Percentiles rank a stretch among this genome's conserved stretches.
These are phyloP conservation scores for Halenospora varia DNA, from an alignment of 495 filamentous ascomycete species.

Conservation along the genomic window DNA sequence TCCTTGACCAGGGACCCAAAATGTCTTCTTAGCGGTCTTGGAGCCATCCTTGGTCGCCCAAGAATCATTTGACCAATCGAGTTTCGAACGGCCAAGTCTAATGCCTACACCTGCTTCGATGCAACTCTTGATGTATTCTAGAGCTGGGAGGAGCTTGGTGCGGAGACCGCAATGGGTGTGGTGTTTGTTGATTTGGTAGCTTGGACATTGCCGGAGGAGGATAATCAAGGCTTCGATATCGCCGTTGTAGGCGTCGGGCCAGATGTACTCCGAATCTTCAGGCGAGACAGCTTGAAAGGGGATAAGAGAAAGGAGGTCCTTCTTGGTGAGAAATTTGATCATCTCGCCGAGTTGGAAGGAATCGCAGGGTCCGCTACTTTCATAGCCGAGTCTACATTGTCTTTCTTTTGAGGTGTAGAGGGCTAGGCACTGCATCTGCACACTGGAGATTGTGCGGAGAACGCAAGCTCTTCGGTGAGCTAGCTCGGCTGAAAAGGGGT, in stretches of 20 bases:
- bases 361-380: constrained; percentile 71
- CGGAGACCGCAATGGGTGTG: constrained; percentile 77
- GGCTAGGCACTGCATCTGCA: constrained; percentile 68
- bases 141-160: constrained; percentile 58
- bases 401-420: constrained; percentile 57
- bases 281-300: constrained; percentile 37
- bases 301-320: constrained; percentile 43
- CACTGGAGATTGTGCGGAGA: constrained; percentile 69
- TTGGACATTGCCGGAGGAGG: constrained; percentile 57
- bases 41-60: constrained; percentile 12
- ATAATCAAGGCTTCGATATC: constrained; percentile 50
- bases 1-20: constrained; percentile 14
- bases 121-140: constrained; percentile 60
- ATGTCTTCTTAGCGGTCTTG: constrained; percentile 2
- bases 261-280: constrained; percentile 27
- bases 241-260: constrained; percentile 32
- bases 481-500: constrained; percentile 56
- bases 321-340: constrained; percentile 68
- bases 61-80: constrained; percentile 23
- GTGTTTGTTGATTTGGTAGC: constrained; percentile 75
- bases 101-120: constrained; percentile 43
- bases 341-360: constrained; percentile 85
- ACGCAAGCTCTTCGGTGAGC: constrained; percentile 65
- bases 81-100: constrained; percentile 40
- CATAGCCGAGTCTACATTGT: constrained; percentile 76